phyloP scores from a whole-genome alignment of 2,329 filamentous ascomycete genomes.

The Aureobasidium sp. region DNA sequence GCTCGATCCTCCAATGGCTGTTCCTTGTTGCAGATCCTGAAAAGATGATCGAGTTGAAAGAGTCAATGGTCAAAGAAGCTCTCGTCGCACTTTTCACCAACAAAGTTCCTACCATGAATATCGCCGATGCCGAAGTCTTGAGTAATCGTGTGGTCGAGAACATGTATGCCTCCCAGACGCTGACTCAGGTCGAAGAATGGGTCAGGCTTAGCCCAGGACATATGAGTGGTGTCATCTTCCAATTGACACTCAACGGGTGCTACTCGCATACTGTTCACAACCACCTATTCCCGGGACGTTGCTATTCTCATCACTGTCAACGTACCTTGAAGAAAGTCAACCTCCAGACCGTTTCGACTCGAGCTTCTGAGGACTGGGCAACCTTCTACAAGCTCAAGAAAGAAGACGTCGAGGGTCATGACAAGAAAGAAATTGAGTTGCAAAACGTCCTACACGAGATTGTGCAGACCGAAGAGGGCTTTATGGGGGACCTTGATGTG shows the following conservation, averaged over 20 bases:
- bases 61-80: constrained; percentile 77
- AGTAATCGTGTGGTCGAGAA: constrained; percentile 66
- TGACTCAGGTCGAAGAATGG: constrained; percentile 93
- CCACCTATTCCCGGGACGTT: constrained; percentile 60
- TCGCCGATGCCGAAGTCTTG: constrained; percentile 85
- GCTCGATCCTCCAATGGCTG: constrained; percentile 78
- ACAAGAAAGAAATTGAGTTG: constrained; percentile 81
- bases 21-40: constrained; percentile 67
- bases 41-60: constrained; percentile 78
- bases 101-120: constrained; percentile 97
- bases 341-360: constrained; percentile 61
- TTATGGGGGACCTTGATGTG: constrained; percentile 82
- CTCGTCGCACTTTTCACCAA: constrained; percentile 82
- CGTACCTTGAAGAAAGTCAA: constrained; percentile 92
- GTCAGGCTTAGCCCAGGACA: constrained; percentile 77
- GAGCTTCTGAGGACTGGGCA: constrained; percentile 70
- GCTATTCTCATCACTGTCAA: constrained; percentile 91
- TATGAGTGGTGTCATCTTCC: constrained; percentile 85
- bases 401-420: constrained; percentile 59
- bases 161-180: constrained; percentile 69
- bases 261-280: constrained; percentile 78
- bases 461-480: constrained; percentile 83
- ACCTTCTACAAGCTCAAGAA: constrained; percentile 79
- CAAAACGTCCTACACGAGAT: constrained; percentile 96
- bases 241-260: constrained; percentile 83